Conservation (phyloP, 106 monocot genomes). For the Allium fistulosum region DNA sequence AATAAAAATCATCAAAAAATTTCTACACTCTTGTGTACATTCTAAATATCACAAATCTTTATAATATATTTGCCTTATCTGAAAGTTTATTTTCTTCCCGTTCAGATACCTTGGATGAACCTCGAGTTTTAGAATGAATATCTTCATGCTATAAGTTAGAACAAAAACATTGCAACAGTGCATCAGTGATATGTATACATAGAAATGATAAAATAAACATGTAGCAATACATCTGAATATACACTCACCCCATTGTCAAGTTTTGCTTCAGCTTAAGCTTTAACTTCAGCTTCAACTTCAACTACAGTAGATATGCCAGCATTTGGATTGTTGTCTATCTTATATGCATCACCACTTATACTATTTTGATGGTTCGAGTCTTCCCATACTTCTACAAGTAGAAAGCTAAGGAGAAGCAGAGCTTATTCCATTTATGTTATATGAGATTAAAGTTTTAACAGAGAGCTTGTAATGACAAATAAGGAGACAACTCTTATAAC, state of each 20-base stretch:
- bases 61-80: too few relatives aligned
- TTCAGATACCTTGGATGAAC: constrained; percentile 23
- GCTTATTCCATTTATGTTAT: constrained; percentile 42
- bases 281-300: too few relatives aligned
- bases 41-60: too few relatives aligned
- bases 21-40: too few relatives aligned
- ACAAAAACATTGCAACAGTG: not conserved
- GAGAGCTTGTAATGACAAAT: not conserved
- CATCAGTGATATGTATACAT: too few relatives aligned
- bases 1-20: too few relatives aligned
- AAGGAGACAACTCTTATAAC: not conserved
- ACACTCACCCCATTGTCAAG: constrained; percentile 37
- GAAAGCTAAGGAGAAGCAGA: constrained; percentile 51
- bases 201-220: too few relatives aligned
- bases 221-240: too few relatives aligned
- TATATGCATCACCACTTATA: constrained; percentile 51
- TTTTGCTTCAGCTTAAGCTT: constrained; percentile 47
- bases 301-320: constrained; percentile 33
- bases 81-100: constrained; percentile 57
- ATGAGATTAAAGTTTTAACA: not conserved
- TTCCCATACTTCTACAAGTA: constrained; percentile 35
- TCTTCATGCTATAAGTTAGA: constrained; percentile 34
- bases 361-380: constrained; percentile 44
- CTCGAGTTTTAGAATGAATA: constrained; percentile 28
- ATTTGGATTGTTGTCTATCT: constrained; percentile 46